phyloP scores from a whole-genome alignment of 2,329 filamentous ascomycete species.

The Apiospora rasikravindrae region DNA sequence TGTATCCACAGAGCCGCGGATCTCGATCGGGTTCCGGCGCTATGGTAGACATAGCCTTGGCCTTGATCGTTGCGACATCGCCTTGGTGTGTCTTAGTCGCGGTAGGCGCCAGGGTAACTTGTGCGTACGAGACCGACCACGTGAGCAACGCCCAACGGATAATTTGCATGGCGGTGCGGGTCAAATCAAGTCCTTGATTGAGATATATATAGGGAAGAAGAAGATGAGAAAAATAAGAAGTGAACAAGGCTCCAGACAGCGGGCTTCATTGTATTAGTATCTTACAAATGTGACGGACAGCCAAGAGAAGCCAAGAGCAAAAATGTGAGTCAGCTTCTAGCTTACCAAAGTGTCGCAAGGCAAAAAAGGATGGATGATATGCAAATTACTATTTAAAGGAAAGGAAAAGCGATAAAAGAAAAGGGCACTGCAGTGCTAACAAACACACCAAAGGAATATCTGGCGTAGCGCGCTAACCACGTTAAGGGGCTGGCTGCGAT shows the following conservation, averaged over 20 bases:
- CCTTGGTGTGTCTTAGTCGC: not conserved
- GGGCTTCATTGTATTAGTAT: not conserved
- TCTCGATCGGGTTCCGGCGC: not conserved
- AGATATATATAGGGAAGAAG: not conserved
- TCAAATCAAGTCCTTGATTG: not conserved
- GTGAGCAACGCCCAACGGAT: not conserved
- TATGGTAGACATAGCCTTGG: not conserved
- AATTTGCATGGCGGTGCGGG: not conserved
- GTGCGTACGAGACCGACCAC: not conserved
- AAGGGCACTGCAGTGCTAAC: too few relatives aligned
- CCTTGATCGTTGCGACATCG: not conserved
- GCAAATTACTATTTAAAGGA: too few relatives aligned
- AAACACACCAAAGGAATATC: too few relatives aligned
- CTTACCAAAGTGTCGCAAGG: not conserved
- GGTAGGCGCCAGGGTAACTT: not conserved
- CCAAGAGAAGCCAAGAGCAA: not conserved
- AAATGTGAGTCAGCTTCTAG: not conserved
- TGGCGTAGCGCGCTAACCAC: too few relatives aligned
- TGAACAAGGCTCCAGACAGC: not conserved
- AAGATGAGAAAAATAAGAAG: not conserved
- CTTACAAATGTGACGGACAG: not conserved
- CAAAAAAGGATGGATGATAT: too few relatives aligned
- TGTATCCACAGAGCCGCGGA: not conserved
- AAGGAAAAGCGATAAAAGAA: too few relatives aligned
- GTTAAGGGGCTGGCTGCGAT: too few relatives aligned